These are phyloP conservation scores for Linum tenue DNA, from an alignment of 345 rosid genomes.

Conservation along the genomic window DNA sequence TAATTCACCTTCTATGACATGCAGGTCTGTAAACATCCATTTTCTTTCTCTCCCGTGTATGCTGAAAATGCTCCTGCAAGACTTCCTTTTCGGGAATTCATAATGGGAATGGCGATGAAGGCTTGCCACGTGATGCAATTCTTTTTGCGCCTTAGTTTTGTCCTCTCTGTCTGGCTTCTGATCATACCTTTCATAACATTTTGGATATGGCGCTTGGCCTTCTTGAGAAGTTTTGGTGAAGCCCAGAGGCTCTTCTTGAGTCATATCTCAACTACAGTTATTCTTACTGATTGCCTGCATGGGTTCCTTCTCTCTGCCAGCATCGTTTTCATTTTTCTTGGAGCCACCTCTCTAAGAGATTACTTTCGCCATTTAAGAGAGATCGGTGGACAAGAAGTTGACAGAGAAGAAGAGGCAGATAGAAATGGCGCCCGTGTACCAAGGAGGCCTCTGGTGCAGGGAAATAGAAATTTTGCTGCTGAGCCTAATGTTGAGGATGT, in stretches of 20 bases:
- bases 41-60: constrained; percentile 94
- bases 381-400: constrained; percentile 90
- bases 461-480: constrained; percentile 65
- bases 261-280: constrained; percentile 69
- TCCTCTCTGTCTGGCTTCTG: constrained; percentile 93
- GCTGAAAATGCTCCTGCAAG: constrained; percentile 94
- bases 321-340: constrained; percentile 91
- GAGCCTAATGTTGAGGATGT: constrained; percentile 82
- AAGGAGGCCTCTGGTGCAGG: constrained; percentile 63
- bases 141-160: constrained; percentile 84
- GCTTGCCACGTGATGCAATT: constrained; percentile 88
- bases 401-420: constrained; percentile 90
- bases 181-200: constrained; percentile 89
- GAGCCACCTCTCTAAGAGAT: constrained; percentile 93
- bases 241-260: constrained; percentile 89
- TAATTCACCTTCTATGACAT: constrained; percentile 5
- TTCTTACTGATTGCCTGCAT: constrained; percentile 94
- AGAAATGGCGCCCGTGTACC: constrained; percentile 86
- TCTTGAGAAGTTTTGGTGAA: constrained; percentile 87
- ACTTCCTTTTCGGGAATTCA: constrained; percentile 98
- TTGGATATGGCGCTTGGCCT: constrained; percentile 96
- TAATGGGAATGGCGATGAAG: constrained; percentile 93
- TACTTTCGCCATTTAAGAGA: constrained; percentile 90
- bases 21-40: constrained; percentile 95
- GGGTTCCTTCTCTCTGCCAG: constrained; percentile 97